A percentile compares a stretch with the other conserved stretches of the same genome.
phyloP scores from a whole-genome alignment of 1,284 basidiomycete species.

The Cryptococcus amylolentus region DNA sequence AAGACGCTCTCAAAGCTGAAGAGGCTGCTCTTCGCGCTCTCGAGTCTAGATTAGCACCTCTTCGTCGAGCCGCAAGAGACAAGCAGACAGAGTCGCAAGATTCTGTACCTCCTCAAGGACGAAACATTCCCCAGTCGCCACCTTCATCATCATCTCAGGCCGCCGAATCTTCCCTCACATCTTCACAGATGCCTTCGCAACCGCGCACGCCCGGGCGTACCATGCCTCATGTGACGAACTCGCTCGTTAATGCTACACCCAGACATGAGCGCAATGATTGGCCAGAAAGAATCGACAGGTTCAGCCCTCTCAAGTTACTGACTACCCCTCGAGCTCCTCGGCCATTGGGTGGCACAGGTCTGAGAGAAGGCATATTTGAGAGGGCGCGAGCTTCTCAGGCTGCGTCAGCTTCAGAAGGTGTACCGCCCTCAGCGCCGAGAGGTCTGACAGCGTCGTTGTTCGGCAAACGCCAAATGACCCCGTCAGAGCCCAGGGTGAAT shows the following conservation, averaged over 20 bases:
- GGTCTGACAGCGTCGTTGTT: no score
- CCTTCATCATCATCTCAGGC: neutral
- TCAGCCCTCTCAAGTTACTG: constrained; percentile 32
- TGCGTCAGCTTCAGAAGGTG: neutral
- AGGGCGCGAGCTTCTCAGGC: constrained; percentile 1
- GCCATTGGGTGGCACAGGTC: constrained; percentile 12
- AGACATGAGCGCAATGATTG: neutral
- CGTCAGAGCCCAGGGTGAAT: neutral
- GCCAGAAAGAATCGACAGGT: constrained; percentile 19
- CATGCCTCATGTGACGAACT: constrained; percentile 33
- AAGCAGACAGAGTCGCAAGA: neutral
- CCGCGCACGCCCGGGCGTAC: constrained; percentile 12
- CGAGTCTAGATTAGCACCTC: constrained; percentile 31
- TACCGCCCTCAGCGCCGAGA: neutral
- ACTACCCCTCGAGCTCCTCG: constrained; percentile 29
- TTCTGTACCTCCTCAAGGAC: neutral
- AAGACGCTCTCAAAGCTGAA: constrained; percentile 45
- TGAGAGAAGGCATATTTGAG: constrained; percentile 23
- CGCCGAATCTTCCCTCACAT: neutral
- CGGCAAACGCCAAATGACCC: no score
- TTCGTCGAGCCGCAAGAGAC: constrained; percentile 13
- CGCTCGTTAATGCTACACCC: constrained; percentile 33
- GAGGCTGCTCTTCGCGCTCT: constrained; percentile 38
- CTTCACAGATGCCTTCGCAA: neutral
- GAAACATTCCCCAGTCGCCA: neutral